phyloP scores from a whole-genome alignment of 106 monocot species.

The Dactylorhiza incarnata region DNA sequence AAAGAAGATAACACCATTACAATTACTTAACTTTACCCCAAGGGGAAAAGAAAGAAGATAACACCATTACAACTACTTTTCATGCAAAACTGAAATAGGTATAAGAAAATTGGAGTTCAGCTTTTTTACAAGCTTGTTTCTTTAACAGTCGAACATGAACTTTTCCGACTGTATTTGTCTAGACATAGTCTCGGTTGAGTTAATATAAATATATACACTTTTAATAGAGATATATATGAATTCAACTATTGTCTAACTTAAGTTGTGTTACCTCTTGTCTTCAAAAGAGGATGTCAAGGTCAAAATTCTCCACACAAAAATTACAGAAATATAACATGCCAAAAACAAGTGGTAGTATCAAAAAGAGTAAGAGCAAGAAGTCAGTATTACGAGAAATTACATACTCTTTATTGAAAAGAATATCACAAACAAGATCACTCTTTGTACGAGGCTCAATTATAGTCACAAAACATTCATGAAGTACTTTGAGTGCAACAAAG shows the following conservation, averaged over 20 bases:
- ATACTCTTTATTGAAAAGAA: conserved; percentile 70
- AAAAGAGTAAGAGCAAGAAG: background rate
- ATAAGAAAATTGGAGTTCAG: no score
- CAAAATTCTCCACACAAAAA: background rate
- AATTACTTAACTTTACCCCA: no score
- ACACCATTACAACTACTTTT: no score
- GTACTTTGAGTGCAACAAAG: conserved; percentile 47
- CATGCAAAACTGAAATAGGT: no score
- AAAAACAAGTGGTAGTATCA: background rate
- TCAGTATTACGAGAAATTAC: background rate
- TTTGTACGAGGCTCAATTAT: conserved; percentile 55
- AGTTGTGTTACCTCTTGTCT: background rate
- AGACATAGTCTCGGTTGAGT: no score
- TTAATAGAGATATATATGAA: background rate
- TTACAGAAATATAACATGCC: background rate
- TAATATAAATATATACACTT: no score
- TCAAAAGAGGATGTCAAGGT: background rate
- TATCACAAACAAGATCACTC: conserved; percentile 52
- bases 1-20: no score
- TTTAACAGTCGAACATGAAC: no score
- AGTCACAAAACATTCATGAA: conserved; percentile 68
- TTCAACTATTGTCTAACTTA: background rate
- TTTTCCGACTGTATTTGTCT: no score
- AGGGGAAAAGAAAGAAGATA: no score
- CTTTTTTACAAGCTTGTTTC: no score